phyloP scores from a whole-genome alignment of 2,329 filamentous ascomycete genomes.

The Fusarium pilosicola region DNA sequence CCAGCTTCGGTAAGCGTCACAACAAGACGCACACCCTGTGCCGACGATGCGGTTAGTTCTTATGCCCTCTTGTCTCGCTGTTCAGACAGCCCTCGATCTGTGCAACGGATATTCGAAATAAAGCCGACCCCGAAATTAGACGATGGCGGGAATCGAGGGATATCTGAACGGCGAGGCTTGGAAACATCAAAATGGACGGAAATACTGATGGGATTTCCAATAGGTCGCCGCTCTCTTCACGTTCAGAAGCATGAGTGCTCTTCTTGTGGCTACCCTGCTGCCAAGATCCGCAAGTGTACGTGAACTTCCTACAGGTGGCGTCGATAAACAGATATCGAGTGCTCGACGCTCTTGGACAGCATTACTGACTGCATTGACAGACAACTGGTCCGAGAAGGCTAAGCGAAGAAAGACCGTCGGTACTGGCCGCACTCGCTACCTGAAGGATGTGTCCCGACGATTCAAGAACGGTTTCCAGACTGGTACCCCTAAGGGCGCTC shows the following conservation, averaged over 20 bases:
- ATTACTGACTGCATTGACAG: conserved; percentile 59
- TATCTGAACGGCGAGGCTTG: conserved; percentile 10
- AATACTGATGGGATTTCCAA: conserved; percentile 41
- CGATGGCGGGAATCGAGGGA: conserved; percentile 29
- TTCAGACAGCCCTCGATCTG: conserved; percentile 24
- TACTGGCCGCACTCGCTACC: conserved; percentile 93
- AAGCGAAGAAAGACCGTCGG: conserved; percentile 99
- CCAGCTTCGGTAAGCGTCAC: conserved; percentile 75
- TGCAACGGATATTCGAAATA: conserved; percentile 21
- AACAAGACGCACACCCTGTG: conserved; percentile 99
- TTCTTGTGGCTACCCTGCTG: conserved; percentile 94
- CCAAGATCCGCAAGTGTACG: conserved; percentile 99
- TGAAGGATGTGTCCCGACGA: conserved; percentile 90
- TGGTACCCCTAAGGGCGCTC: conserved; percentile 85
- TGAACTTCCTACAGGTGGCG: conserved; percentile 45
- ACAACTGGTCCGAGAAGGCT: conserved; percentile 99
- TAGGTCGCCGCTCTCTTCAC: conserved; percentile 96
- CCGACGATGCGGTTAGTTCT: conserved; percentile 92
- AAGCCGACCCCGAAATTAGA: conserved; percentile 10
- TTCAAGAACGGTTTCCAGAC: conserved; percentile 99
- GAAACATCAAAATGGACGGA: conserved; percentile 2
- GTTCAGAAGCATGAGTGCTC: conserved; percentile 99
- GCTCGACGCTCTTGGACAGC: background rate
- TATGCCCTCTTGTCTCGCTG: conserved; percentile 25
- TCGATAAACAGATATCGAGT: conserved; percentile 22